These are phyloP conservation scores for Alternaria sp. DNA, from an alignment of 2,329 filamentous ascomycete species.

Conservation along the genomic window DNA sequence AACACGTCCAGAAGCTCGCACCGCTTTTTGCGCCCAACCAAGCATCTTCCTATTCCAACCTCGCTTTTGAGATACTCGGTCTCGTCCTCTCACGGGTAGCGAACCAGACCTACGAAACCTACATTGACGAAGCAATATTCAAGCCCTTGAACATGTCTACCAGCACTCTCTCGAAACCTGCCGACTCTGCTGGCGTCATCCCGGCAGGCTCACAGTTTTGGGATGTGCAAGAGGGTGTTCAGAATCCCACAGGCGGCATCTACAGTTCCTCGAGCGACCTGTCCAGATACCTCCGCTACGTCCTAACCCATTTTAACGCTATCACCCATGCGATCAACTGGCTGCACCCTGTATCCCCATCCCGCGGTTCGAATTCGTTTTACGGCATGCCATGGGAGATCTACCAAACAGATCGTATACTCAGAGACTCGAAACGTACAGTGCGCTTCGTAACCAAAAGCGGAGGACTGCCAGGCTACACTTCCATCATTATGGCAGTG, in stretches of 20 bases:
- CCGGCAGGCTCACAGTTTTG: conserved; percentile 51
- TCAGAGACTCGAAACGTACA: conserved; percentile 48
- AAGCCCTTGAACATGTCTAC: conserved; percentile 47
- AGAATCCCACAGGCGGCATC: conserved; percentile 57
- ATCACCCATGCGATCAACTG: conserved; percentile 56
- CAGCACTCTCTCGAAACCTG: conserved; percentile 39
- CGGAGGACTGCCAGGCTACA: conserved; percentile 56
- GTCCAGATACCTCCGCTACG: conserved; percentile 55
- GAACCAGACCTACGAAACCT: conserved; percentile 47
- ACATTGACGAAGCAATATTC: conserved; percentile 54
- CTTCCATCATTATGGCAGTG: conserved; percentile 51
- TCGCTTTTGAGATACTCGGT: conserved; percentile 54
- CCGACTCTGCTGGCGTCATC: conserved; percentile 52
- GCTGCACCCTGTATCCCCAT: conserved; percentile 53
- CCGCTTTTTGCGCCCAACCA: conserved; percentile 56
- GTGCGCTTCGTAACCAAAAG: conserved; percentile 58
- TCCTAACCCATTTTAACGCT: conserved; percentile 54
- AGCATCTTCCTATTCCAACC: conserved; percentile 55
- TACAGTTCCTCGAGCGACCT: conserved; percentile 55
- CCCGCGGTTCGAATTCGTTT: conserved; percentile 50
- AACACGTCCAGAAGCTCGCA: conserved; percentile 38
- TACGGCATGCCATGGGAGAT: conserved; percentile 62
- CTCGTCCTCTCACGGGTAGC: conserved; percentile 53
- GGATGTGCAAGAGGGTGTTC: conserved; percentile 54
- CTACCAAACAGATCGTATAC: conserved; percentile 53